Evolutionary conservation across 2,329 filamentous ascomycete species (phyloP).

Genomic region (Juglanconis sp.): DNA sequence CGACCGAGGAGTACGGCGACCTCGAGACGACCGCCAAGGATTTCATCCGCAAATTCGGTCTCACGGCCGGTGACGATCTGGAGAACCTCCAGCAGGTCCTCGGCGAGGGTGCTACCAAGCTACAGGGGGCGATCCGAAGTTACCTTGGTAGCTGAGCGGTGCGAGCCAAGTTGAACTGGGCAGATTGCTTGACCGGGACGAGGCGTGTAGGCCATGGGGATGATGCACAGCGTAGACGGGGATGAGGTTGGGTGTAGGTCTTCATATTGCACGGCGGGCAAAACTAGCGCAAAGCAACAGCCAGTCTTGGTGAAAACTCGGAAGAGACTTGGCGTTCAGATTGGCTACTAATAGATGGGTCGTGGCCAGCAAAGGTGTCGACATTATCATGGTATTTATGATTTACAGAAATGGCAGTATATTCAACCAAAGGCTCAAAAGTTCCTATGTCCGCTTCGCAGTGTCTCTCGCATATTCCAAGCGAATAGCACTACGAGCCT

Average conservation of each 20-base stretch:
- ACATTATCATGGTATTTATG: not conserved
- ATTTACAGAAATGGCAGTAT: not conserved
- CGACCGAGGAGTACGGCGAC: conserved; percentile 78
- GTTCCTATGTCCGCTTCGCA: not conserved
- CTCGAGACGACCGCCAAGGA: conserved; percentile 93
- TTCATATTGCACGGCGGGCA: not conserved
- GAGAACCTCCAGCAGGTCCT: conserved; percentile 82
- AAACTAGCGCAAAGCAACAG: not conserved
- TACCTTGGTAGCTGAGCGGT: conserved; percentile 56
- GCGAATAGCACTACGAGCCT: not conserved
- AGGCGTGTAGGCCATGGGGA: not conserved
- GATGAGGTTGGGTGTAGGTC: not conserved
- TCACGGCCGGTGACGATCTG: conserved; percentile 92
- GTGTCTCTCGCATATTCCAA: not conserved
- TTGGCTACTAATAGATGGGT: conserved; percentile 16
- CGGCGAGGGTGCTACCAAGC: conserved; percentile 78
- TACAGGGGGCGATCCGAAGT: conserved; percentile 72
- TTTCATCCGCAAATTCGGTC: conserved; percentile 90
- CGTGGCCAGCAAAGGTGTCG: conserved; percentile 2
- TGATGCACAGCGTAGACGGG: not conserved
- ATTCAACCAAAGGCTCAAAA: not conserved
- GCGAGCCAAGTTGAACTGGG: not conserved
- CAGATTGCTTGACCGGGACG: not conserved
- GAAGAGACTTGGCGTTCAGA: conserved; percentile 2
- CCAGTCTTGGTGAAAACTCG: not conserved